phyloP scores from a whole-genome alignment of 2,329 filamentous ascomycete genomes.

The Cyphellophora europaea region DNA sequence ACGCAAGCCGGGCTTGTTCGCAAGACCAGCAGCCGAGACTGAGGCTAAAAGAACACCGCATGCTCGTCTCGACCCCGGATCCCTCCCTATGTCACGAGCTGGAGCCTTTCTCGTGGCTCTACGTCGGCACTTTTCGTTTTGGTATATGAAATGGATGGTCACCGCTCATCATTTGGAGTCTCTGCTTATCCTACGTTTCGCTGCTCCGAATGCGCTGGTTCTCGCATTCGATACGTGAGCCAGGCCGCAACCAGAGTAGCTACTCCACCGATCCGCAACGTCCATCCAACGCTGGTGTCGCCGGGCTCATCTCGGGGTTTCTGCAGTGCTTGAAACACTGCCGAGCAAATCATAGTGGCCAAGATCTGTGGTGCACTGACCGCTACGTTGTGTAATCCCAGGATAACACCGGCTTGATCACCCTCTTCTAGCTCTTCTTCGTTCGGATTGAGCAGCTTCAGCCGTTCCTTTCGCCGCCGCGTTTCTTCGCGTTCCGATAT shows the following conservation, averaged over 20 bases:
- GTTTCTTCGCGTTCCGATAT: constrained; percentile 71
- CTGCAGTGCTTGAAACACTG: constrained; percentile 77
- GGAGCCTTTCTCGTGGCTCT: too few relatives aligned
- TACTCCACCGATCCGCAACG: constrained; percentile 72
- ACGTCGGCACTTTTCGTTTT: too few relatives aligned
- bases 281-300: constrained; percentile 79
- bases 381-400: constrained; percentile 93
- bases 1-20: too few relatives aligned
- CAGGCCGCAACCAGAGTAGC: constrained; percentile 68
- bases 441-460: constrained; percentile 20
- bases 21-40: too few relatives aligned
- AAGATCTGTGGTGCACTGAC: constrained; percentile 87
- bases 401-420: constrained; percentile 78
- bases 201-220: constrained; percentile 11
- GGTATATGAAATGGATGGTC: too few relatives aligned
- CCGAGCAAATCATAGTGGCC: constrained; percentile 72
- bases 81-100: too few relatives aligned
- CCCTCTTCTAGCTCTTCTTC: constrained; percentile 35
- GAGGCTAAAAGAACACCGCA: too few relatives aligned
- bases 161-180: too few relatives aligned
- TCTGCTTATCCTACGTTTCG: constrained; percentile 3
- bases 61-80: too few relatives aligned
- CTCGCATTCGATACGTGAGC: constrained; percentile 18
- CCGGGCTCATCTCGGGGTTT: constrained; percentile 77
- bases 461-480: constrained; percentile 36